Conservation (phyloP, 2,329 filamentous ascomycete species). For the Xylaria sp. region DNA sequence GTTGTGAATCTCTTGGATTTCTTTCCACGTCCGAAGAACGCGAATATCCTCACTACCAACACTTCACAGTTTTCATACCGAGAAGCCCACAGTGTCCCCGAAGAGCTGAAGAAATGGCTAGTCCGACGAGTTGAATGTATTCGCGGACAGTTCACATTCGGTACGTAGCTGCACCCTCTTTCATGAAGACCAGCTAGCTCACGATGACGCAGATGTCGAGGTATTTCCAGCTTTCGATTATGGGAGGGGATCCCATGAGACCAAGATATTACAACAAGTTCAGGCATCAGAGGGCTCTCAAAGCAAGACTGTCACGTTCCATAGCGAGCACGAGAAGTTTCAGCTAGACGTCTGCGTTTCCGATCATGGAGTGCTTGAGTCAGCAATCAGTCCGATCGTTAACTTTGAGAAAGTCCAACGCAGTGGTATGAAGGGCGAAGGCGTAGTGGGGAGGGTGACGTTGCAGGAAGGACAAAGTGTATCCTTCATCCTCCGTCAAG, state of each 20-base stretch:
- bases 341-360: conserved; percentile 73
- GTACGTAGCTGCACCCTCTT: conserved; percentile 48
- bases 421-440: conserved; percentile 67
- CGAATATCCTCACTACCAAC: conserved; percentile 61
- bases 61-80: conserved; percentile 63
- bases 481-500: conserved; percentile 75
- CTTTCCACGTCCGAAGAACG: conserved; percentile 75
- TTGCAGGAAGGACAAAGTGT: conserved; percentile 74
- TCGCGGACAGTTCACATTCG: conserved; percentile 71
- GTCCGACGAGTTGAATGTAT: conserved; percentile 79
- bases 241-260: conserved; percentile 70
- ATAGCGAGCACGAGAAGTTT: conserved; percentile 67
- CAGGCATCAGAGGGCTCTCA: conserved; percentile 54
- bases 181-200: background rate
- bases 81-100: conserved; percentile 64
- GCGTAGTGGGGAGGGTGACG: conserved; percentile 68
- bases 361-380: conserved; percentile 65
- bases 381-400: conserved; percentile 62
- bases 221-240: conserved; percentile 80
- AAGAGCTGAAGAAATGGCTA: conserved; percentile 76
- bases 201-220: conserved; percentile 64
- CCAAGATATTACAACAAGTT: conserved; percentile 61
- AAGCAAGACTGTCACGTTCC: conserved; percentile 73
- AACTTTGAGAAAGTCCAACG: conserved; percentile 65
- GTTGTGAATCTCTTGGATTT: conserved; percentile 80